Conservation (phyloP, 306 rosid species). For the Rosa lucieae region DNA sequence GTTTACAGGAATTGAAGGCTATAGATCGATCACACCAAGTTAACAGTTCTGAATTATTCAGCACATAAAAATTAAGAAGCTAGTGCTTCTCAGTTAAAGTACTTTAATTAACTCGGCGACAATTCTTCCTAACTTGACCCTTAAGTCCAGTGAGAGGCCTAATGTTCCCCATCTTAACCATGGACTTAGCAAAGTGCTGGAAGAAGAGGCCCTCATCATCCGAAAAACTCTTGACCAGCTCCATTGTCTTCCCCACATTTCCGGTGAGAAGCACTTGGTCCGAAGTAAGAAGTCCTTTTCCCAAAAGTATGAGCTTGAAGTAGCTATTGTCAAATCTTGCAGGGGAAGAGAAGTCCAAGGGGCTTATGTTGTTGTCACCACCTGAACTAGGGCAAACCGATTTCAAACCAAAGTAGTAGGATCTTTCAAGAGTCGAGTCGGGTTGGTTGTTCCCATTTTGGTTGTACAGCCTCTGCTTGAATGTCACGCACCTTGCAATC, state of each 20-base stretch:
- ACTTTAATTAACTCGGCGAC: conserved; percentile 51
- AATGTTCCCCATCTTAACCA: conserved; percentile 74
- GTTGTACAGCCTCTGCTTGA: conserved; percentile 85
- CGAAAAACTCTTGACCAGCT: conserved; percentile 58
- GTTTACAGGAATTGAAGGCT: conserved; percentile 14
- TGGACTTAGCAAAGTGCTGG: conserved; percentile 69
- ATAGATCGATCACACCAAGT: conserved; percentile 3
- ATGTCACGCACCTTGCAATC: conserved; percentile 67
- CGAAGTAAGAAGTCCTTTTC: conserved; percentile 73
- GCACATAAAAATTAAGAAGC: background rate
- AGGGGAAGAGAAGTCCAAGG: conserved; percentile 77
- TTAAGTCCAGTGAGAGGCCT: conserved; percentile 63
- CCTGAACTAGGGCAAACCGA: conserved; percentile 68
- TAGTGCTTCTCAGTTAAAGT: background rate
- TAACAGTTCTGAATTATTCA: background rate
- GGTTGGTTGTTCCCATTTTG: conserved; percentile 81
- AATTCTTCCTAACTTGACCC: conserved; percentile 75
- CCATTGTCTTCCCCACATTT: conserved; percentile 32
- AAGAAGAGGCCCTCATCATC: conserved; percentile 61
- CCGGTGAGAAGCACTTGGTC: conserved; percentile 79
- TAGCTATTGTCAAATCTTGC: conserved; percentile 65
- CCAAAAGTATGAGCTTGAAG: conserved; percentile 60
- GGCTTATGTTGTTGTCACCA: conserved; percentile 65
- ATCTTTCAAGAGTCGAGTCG: conserved; percentile 54
- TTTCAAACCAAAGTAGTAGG: conserved; percentile 63